These are phyloP conservation scores for Coemansia sp. DNA, from an alignment of 192 early-diverging fungal genomes.

Conservation along the genomic window DNA sequence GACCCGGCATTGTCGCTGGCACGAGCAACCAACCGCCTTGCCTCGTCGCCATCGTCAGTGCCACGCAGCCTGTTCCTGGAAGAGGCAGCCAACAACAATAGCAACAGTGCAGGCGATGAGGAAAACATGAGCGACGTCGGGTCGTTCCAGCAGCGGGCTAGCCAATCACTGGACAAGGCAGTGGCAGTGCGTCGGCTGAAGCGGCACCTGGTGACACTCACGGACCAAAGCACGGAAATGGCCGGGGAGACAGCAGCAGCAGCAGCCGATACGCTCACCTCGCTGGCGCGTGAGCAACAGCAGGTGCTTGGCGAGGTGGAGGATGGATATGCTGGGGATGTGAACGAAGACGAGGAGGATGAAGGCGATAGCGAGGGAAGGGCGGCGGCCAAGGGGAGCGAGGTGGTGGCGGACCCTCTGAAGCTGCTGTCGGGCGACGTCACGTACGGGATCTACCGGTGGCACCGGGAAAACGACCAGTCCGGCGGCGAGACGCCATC, in stretches of 20 bases:
- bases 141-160: neutral
- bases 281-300: neutral
- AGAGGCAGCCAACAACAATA: conserved; percentile 5
- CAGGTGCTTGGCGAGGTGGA: conserved; percentile 13
- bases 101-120: conserved; percentile 9
- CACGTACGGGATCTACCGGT: conserved; percentile 86
- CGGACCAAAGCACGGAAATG: neutral
- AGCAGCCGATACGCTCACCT: neutral
- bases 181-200: conserved; percentile 63
- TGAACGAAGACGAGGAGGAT: conserved; percentile 36
- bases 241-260: neutral
- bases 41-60: conserved; percentile 36
- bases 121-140: conserved; percentile 13
- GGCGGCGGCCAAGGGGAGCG: neutral
- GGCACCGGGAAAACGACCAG: conserved; percentile 65
- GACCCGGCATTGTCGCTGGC: conserved; percentile 24
- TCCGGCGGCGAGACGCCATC: neutral
- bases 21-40: conserved; percentile 41
- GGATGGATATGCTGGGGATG: conserved; percentile 37
- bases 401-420: conserved; percentile 46
- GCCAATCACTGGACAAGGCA: conserved; percentile 12
- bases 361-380: conserved; percentile 8
- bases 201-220: conserved; percentile 67
- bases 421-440: conserved; percentile 69
- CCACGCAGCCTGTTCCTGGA: conserved; percentile 42